phyloP scores from a whole-genome alignment of 768 basidiomycete genomes.

The Kockovaella imperatae region DNA sequence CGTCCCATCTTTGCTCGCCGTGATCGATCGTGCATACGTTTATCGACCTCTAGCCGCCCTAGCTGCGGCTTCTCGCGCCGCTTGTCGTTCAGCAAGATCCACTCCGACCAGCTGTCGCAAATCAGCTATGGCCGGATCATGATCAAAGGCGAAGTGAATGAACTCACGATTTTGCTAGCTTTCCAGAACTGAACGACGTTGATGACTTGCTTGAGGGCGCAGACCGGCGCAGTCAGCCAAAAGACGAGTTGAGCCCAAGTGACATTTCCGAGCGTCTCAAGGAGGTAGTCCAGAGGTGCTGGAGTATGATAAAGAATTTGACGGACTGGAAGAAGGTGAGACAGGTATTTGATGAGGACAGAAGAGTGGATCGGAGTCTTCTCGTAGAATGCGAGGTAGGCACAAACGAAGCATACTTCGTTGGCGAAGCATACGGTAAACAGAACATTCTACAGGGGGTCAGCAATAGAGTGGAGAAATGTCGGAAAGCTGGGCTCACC shows the following conservation, averaged over 20 bases:
- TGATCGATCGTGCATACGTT: too few relatives aligned
- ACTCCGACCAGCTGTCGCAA: conserved; percentile 64
- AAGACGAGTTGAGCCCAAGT: conserved; percentile 77
- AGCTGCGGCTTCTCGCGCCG: conserved; percentile 25
- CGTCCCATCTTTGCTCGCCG: not conserved
- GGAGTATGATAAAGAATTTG: conserved; percentile 4
- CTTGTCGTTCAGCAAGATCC: conserved; percentile 69
- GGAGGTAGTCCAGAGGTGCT: conserved; percentile 13
- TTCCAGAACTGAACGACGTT: conserved; percentile 98
- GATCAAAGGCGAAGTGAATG: not conserved
- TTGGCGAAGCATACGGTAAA: conserved; percentile 92
- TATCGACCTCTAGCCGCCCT: conserved; percentile 6
- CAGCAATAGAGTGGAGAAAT: not conserved
- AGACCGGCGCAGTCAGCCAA: conserved; percentile 58
- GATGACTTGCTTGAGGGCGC: conserved; percentile 77
- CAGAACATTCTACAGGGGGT: conserved; percentile 58
- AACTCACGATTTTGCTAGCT: conserved; percentile 56
- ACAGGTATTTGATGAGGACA: conserved; percentile 14
- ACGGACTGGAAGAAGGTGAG: conserved; percentile 22
- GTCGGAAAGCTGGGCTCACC: conserved; percentile 49
- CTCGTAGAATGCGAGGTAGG: conserved; percentile 88
- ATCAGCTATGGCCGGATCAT: not conserved
- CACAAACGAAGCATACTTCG: conserved; percentile 87
- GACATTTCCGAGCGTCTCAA: conserved; percentile 40
- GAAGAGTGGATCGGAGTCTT: conserved; percentile 58